Evolutionary conservation across 2,329 filamentous ascomycete species (phyloP), one percentile per base, ranked within the genome.

Genomic region (Nothopassalora personata): DNA sequence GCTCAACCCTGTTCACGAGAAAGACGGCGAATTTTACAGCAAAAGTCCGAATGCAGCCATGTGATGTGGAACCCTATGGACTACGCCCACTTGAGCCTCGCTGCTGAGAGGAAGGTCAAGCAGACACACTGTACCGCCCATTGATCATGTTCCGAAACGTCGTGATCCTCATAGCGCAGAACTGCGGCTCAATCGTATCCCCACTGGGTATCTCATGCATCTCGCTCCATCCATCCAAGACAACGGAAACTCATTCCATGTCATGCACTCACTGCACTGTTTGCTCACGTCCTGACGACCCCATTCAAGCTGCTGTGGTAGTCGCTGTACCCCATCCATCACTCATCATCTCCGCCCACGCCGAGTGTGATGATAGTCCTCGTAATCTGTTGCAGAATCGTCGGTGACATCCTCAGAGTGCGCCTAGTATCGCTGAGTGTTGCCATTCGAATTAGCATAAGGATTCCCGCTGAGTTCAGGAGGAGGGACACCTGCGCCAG

Each of bases 401-500:
- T 51, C 49, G 18, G 49, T 51, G 27, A 51, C 49, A 34, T 51
- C 49, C 30, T 51, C 49, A 36, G 45, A 39, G 18, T 51, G 30
- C 49, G 49, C 49, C 63, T 63, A 65, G 47, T 61, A 57, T 56
- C 60, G 55, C 57, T 60, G 58, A 49, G 43, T 27, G 31, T 57
- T 54, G 34, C 57, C 58, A 45, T 55, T 57, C 9, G 51, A 30
- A n/a, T 63, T 57, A 50, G 69, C 69, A 60, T 72, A 72, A 5
- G 70, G 70, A 58, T 72, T 72, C 43, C 70, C 70, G 55, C 70
- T 71, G 47, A 68, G 61, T 54, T 72, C 70, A n/a, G 61, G 56
- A 45, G 63, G 57, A 54, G 66, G 64, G 15, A 57, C 52, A 31
- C 49, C 49, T 33, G 53, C 51, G 27, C 58, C 61, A 39, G 62